Conservation (phyloP, 1,284 basidiomycete species). For the Grifola frondosa region DNA sequence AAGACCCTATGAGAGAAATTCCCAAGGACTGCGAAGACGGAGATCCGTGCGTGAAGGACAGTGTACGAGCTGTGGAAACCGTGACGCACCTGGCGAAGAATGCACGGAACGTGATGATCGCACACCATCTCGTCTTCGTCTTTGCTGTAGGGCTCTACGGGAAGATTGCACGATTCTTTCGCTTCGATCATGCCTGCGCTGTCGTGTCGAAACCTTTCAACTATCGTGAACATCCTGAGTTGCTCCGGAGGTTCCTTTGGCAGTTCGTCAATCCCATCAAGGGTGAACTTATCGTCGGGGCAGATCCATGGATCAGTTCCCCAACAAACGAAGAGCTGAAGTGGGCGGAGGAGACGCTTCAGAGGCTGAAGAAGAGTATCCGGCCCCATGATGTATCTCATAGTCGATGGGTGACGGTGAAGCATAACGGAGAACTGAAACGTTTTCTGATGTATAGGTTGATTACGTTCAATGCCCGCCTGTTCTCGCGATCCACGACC, state of each 20-base stretch:
- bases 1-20: no score
- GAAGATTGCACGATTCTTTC: conserved; percentile 1
- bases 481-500: conserved; percentile 16
- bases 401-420: neutral
- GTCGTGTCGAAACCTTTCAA: conserved; percentile 1
- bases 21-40: conserved; percentile 83
- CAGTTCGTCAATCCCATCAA: neutral
- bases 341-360: neutral
- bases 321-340: neutral
- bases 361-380: neutral
- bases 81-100: conserved; percentile 8
- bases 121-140: conserved; percentile 7
- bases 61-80: neutral
- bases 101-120: conserved; percentile 11
- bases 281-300: neutral
- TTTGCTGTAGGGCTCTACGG: conserved; percentile 12
- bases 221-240: neutral
- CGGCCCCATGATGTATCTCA: neutral
- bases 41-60: conserved; percentile 2
- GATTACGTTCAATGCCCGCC: conserved; percentile 4
- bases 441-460: neutral
- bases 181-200: conserved; percentile 6
- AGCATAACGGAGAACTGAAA: neutral
- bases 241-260: conserved; percentile 9
- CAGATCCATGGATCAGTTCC: neutral